Evolutionary conservation across 2,329 filamentous ascomycete genomes (phyloP), one percentile per base, ranked within the genome.

Genomic region (Xylariaceae sp.): DNA sequence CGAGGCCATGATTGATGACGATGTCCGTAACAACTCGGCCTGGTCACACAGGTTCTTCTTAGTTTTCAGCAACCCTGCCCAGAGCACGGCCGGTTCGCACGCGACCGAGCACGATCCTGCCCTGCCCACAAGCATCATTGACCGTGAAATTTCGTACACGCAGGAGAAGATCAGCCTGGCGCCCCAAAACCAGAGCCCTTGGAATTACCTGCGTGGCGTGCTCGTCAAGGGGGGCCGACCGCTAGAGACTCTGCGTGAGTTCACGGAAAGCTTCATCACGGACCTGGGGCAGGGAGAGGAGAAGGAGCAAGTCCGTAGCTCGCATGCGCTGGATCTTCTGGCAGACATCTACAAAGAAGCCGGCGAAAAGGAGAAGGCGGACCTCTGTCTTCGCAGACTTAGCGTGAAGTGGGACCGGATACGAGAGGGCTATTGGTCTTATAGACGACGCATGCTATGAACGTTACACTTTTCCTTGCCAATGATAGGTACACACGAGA

Each of bases 31-130:
- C 68, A 98, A 98, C 63, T 92, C 85, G 31, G 92, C 90, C 12
- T 98, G 92, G 92, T 94, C 90, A 50, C 90, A 98, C 69, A 82
- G 92, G 36, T 97, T 92, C 71, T 95, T 90, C 61, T 61, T 97
- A n/a, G 79, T 90, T 13, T 94, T 96, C 50, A 74, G 76, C 59
- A 69, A 74, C 69, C 82, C 71, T 14, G 67, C 52, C 1, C 53
- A 66, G 16, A 65, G 68, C 9, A 78, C 74, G 0, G 54, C 64
- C 3, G 67, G 59, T n/a, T 59, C 61, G 6, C 66, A 66, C 18
- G 69, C 74, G 2, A 76, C 71, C 1, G 68, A 71, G 40, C 58
- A 63, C 39, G 78, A 82, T 50, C 64, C 69, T 3, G 62, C 70
- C 33, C 69, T 87, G 3, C 78, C 83, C 1, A 66, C 71, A 17